phyloP scores from a whole-genome alignment of 106 monocot species.

The Phalaenopsis equestris region DNA sequence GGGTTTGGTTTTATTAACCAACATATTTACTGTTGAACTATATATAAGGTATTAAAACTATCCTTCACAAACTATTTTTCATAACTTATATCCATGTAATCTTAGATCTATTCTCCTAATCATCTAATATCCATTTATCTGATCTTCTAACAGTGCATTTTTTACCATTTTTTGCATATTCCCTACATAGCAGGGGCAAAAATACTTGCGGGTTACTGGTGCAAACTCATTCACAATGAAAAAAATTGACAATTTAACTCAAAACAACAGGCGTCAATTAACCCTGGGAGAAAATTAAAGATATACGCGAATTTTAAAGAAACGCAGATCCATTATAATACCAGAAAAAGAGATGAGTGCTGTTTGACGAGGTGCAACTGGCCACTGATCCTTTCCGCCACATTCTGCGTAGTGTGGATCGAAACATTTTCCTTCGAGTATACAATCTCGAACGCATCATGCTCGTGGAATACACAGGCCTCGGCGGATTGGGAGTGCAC shows the following conservation, averaged over 20 bases:
- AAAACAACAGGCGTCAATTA: neutral
- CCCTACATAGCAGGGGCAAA: too few species aligned
- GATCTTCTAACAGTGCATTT: too few species aligned
- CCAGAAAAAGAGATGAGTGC: constrained; percentile 35
- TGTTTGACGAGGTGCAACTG: constrained; percentile 42
- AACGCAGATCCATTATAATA: constrained; percentile 1
- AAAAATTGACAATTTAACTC: neutral
- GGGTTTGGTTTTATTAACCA: too few species aligned
- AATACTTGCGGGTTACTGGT: too few species aligned
- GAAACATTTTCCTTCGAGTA: constrained; percentile 54
- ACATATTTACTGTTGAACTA: too few species aligned
- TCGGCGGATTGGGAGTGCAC: constrained; percentile 18
- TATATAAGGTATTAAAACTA: too few species aligned
- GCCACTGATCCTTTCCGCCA: constrained; percentile 49
- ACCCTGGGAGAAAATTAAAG: neutral
- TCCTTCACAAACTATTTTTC: too few species aligned
- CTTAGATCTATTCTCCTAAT: too few species aligned
- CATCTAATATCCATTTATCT: too few species aligned
- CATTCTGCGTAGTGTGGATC: constrained; percentile 54
- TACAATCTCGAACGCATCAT: constrained; percentile 22
- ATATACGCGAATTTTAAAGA: neutral
- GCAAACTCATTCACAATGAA: too few species aligned
- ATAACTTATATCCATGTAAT: too few species aligned
- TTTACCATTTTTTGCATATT: too few species aligned
- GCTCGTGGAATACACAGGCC: constrained; percentile 10